These are phyloP conservation scores for Aspergillus eucalypticola DNA, from an alignment of 2,329 filamentous ascomycete species.

Conservation along the genomic window DNA sequence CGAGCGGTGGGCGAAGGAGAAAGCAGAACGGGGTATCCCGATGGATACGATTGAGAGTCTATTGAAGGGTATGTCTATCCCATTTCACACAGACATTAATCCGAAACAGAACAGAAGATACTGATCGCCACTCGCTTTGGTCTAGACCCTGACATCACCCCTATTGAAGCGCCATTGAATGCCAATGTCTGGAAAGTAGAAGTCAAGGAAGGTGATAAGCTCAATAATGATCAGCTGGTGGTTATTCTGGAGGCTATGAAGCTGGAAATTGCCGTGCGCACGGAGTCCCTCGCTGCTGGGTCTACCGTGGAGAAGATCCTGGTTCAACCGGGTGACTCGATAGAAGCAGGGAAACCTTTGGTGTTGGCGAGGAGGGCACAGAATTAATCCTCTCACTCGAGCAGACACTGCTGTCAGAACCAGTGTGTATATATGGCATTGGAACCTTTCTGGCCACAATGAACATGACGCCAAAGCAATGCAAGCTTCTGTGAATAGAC, in stretches of 20 bases:
- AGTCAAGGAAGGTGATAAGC: conserved; percentile 43
- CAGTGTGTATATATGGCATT: too few species aligned
- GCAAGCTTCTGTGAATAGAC: too few species aligned
- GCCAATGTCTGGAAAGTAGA: conserved; percentile 59
- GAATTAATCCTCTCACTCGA: background rate
- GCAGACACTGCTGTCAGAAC: too few species aligned
- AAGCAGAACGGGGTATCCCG: conserved; percentile 52
- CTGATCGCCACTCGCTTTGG: background rate
- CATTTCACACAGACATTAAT: background rate
- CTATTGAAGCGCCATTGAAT: conserved; percentile 47
- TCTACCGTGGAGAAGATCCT: conserved; percentile 42
- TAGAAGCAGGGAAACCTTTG: conserved; percentile 38
- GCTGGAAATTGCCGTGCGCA: conserved; percentile 53
- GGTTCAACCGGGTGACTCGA: conserved; percentile 42
- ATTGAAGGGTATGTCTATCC: conserved; percentile 43
- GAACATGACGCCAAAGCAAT: too few species aligned
- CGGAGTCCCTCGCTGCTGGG: conserved; percentile 29
- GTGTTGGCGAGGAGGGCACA: conserved; percentile 27
- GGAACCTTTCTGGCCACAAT: too few species aligned
- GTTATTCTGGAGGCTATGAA: conserved; percentile 60
- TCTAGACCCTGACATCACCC: conserved; percentile 37
- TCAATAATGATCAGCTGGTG: conserved; percentile 47
- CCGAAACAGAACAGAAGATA: background rate
- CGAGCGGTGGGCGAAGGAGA: conserved; percentile 42
- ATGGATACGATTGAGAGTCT: conserved; percentile 52